Evolutionary conservation across 441 rosid species (phyloP).

Genomic region (Francoa sonchifolia): DNA sequence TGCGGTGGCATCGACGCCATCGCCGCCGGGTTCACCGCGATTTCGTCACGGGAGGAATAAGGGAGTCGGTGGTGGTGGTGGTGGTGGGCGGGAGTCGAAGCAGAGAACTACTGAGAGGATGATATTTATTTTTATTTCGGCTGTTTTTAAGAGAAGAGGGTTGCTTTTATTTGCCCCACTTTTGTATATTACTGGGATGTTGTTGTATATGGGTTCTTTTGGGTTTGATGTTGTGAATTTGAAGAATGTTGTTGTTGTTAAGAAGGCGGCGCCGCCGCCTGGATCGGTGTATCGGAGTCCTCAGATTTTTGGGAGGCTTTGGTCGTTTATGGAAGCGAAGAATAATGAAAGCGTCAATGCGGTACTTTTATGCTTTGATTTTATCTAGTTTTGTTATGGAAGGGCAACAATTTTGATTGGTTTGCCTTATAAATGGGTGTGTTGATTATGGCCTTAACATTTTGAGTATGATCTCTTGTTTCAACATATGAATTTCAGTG

Average conservation of each 20-base stretch:
- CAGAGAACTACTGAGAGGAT: slow-evolving; percentile 43
- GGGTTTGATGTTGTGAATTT: slow-evolving; percentile 59
- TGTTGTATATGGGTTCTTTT: slow-evolving; percentile 71
- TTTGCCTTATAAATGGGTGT: too few species aligned
- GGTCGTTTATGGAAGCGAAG: slow-evolving; percentile 79
- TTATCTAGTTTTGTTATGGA: background rate
- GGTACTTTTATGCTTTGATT: slow-evolving; percentile 48
- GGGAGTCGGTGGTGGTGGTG: slow-evolving; percentile 14
- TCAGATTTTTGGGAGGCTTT: slow-evolving; percentile 58
- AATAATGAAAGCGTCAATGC: slow-evolving; percentile 40
- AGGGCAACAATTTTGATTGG: too few species aligned
- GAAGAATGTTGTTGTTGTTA: slow-evolving; percentile 40
- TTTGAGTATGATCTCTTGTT: too few species aligned
- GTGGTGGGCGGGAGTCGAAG: slow-evolving; percentile 24
- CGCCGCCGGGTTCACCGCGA: slow-evolving; percentile 83
- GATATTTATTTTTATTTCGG: slow-evolving; percentile 33
- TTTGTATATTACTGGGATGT: slow-evolving; percentile 71
- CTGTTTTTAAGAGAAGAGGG: slow-evolving; percentile 60
- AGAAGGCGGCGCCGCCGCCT: slow-evolving; percentile 39
- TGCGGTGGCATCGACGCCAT: slow-evolving; percentile 21
- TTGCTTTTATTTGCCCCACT: slow-evolving; percentile 72
- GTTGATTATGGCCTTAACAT: too few species aligned
- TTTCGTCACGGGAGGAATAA: slow-evolving; percentile 43
- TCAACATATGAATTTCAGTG: too few species aligned
- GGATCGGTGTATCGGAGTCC: slow-evolving; percentile 88